Evolutionary conservation across 768 basidiomycete genomes (phyloP).

Genomic region (Thelephora ganbajun): DNA sequence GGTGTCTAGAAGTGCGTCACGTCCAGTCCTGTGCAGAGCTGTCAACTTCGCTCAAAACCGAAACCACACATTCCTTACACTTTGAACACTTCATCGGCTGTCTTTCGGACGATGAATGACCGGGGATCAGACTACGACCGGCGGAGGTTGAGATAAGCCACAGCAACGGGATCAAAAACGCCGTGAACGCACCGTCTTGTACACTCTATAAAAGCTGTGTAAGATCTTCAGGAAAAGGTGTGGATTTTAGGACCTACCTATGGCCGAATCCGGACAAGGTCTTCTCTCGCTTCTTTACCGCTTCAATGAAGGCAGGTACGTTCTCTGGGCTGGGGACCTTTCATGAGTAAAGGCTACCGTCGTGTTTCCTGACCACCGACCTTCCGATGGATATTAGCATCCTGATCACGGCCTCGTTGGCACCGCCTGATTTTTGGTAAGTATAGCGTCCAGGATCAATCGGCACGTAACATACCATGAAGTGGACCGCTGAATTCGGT

Average conservation of each 20-base stretch:
- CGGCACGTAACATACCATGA: slow-evolving; percentile 31
- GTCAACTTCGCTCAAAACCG: neutral
- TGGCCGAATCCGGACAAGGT: slow-evolving; percentile 88
- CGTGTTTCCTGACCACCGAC: slow-evolving; percentile 24
- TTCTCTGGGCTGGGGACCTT: slow-evolving; percentile 48
- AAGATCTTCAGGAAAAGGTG: neutral
- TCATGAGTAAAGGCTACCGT: neutral
- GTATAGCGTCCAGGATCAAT: neutral
- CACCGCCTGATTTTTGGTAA: slow-evolving; percentile 41
- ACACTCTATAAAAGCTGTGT: slow-evolving; percentile 29
- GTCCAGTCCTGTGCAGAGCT: slow-evolving; percentile 47
- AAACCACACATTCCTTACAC: slow-evolving; percentile 33
- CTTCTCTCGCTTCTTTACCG: slow-evolving; percentile 79
- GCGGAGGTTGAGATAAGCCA: neutral
- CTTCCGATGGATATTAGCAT: slow-evolving; percentile 85
- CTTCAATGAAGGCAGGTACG: slow-evolving; percentile 73
- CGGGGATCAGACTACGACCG: slow-evolving; percentile 66
- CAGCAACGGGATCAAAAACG: neutral
- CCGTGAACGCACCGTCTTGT: slow-evolving; percentile 44
- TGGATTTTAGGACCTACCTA: slow-evolving; percentile 28
- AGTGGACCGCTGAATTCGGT: slow-evolving; percentile 41
- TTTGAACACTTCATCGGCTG: slow-evolving; percentile 84
- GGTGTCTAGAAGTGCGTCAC: slow-evolving; percentile 73
- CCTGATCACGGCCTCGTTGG: slow-evolving; percentile 88
- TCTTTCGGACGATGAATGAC: slow-evolving; percentile 82